Evolutionary conservation across 2,329 filamentous ascomycete genomes (phyloP).

Genomic region (Ophiostoma triangulosporum): DNA sequence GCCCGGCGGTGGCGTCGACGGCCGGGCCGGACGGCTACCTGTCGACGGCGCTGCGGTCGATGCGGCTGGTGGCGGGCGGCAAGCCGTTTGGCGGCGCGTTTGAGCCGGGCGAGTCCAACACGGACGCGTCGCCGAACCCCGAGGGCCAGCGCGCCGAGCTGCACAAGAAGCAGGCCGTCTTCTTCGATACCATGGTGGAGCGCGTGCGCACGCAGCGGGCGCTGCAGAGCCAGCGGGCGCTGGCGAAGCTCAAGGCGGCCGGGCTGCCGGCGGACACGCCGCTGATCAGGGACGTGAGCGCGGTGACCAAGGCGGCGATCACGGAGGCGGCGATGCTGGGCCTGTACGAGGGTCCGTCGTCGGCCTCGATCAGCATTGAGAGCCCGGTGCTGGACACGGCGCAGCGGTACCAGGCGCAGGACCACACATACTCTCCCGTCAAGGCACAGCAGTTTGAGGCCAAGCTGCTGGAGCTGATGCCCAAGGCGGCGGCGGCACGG

Average conservation of each 20-base stretch:
- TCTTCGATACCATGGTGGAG: slow-evolving; percentile 24
- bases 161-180: slow-evolving; percentile 17
- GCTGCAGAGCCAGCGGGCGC: slow-evolving; percentile 2
- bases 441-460: slow-evolving; percentile 27
- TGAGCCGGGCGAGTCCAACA: not conserved
- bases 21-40: slow-evolving; percentile 19
- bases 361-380: not conserved
- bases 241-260: not conserved
- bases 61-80: slow-evolving; percentile 27
- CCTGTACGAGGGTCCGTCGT: slow-evolving; percentile 18
- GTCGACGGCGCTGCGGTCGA: slow-evolving; percentile 24
- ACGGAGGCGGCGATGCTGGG: slow-evolving; percentile 25
- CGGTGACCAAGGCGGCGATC: slow-evolving; percentile 20
- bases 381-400: slow-evolving; percentile 17
- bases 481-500: slow-evolving; percentile 5
- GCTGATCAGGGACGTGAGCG: slow-evolving; percentile 11
- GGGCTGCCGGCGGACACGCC: not conserved
- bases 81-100: slow-evolving; percentile 19
- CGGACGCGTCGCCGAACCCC: slow-evolving; percentile 7
- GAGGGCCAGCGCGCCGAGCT: slow-evolving; percentile 17
- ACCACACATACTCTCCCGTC: slow-evolving; percentile 19
- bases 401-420: slow-evolving; percentile 24
- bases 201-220: slow-evolving; percentile 7
- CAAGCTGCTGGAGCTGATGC: slow-evolving; percentile 20
- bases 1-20: slow-evolving; percentile 23